Base-by-base conservation (phyloP, 768 basidiomycete genomes). In the Harrya chromipes region DNA sequence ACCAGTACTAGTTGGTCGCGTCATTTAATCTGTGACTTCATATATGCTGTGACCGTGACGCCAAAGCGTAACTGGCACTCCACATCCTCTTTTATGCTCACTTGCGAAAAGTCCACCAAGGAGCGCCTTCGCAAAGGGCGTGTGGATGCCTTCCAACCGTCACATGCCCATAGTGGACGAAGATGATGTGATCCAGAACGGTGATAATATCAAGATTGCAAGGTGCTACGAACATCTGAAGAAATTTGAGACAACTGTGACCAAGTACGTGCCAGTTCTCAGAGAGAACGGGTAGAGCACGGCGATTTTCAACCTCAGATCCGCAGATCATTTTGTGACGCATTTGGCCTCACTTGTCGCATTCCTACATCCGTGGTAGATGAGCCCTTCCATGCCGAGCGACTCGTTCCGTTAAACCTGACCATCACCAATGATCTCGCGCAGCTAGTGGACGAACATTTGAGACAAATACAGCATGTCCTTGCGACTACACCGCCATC, bases 201-300 rank as follows among this genome's bases (percentile, higher is more conserved):
- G 72, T n/a, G 75, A 81, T 21, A 84, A 83, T 59, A 87, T 94
- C 56, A 95, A 89, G 72, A 98, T 99, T 60, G 97, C 97, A 26
- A 98, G 97, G 90, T 80, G 97, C 62, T 99, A 99, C 68, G 91
- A 92, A 61, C 79, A 84, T 49, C 88, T 97, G 89, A 90, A 86
- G 71, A 84, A 77, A 69, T 95, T 97, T 66, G 81, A 90, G 71
- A 97, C 94, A 4, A 92, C 90, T 3, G 83, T 93, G 19, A 64
- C 74, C 39, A 70, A 70, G 75, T 80, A 75, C 65, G 81, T 79
- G 50, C 17, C 12, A 61, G 64, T 67, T 63, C 51, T 38, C 50
- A 6, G 43, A 17, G 46, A 20, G 47, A 40, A 47, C 8, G 40
- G 14, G 41, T 14, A 11, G 29, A 49, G 33, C 27, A 39, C 54